These are phyloP conservation scores for Phytophthora chlamydospora DNA, from an alignment of 352 stramenopile genomes.

Conservation along the genomic window DNA sequence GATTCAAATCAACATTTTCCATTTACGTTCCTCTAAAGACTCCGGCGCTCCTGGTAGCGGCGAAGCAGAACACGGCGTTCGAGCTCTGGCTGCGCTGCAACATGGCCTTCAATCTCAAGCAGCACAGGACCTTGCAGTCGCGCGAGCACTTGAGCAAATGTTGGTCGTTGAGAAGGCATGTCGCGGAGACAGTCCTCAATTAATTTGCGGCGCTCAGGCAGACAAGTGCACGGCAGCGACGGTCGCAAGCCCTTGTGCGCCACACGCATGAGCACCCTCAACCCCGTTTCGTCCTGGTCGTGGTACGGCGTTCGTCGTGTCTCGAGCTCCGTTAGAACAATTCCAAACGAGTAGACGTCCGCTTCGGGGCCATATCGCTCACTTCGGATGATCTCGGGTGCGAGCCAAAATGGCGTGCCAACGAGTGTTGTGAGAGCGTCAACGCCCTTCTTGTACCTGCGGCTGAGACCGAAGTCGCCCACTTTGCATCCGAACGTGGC, in stretches of 20 bases:
- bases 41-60: constrained; percentile 41
- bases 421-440: constrained; percentile 87
- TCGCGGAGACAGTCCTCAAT: constrained; percentile 81
- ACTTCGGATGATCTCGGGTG: constrained; percentile 88
- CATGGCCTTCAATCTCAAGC: constrained; percentile 76
- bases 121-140: constrained; percentile 81
- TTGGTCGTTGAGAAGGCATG: constrained; percentile 58
- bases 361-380: constrained; percentile 80
- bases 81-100: constrained; percentile 41
- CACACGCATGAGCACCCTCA: constrained; percentile 85
- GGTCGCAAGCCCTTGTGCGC: constrained; percentile 75
- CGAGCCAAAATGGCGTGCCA: constrained; percentile 88
- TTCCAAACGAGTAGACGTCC: constrained; percentile 91
- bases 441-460: constrained; percentile 81
- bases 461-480: constrained; percentile 86
- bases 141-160: constrained; percentile 74
- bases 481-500: constrained; percentile 90
- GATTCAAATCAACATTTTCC: constrained; percentile 4
- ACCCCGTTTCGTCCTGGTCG: constrained; percentile 68
- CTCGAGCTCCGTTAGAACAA: constrained; percentile 88
- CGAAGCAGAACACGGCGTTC: constrained; percentile 43
- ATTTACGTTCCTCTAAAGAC: constrained; percentile 31
- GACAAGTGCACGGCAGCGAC: constrained; percentile 67
- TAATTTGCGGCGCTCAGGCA: constrained; percentile 60
- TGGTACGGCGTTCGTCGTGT: constrained; percentile 85